Evolutionary conservation across 2,329 filamentous ascomycete species (phyloP).

Genomic region (Thermothelomyces thermophilus): DNA sequence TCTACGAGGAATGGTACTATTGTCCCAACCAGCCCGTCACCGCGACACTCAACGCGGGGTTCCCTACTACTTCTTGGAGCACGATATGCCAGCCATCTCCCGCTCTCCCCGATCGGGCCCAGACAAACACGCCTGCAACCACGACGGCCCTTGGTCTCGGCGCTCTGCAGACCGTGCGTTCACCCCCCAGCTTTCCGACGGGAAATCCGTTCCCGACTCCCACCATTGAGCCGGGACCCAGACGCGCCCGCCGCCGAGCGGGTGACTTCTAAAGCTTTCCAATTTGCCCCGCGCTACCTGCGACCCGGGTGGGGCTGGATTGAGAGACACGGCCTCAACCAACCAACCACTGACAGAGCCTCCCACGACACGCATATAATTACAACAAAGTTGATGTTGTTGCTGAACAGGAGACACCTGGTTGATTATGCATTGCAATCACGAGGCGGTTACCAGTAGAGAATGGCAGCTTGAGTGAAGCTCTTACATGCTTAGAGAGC

Average conservation of each 20-base stretch:
- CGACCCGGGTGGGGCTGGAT: conserved; percentile 20
- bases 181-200: neutral
- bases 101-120: neutral
- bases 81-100: conserved; percentile 26
- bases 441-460: too few species aligned
- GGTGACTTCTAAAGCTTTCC: neutral
- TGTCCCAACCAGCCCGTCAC: conserved; percentile 27
- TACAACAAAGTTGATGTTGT: too few species aligned
- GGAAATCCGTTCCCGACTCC: conserved; percentile 2
- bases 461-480: too few species aligned
- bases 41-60: conserved; percentile 17
- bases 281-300: conserved; percentile 23
- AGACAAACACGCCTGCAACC: neutral
- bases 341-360: too few species aligned
- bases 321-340: conserved; percentile 22
- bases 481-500: too few species aligned
- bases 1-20: conserved; percentile 21
- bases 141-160: neutral
- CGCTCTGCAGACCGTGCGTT: neutral
- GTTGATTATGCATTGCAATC: too few species aligned
- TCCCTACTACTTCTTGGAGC: conserved; percentile 25
- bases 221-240: neutral
- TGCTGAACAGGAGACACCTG: too few species aligned
- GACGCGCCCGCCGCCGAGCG: neutral
- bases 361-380: too few species aligned